Evolutionary conservation across 768 basidiomycete species (phyloP), one percentile per base, ranked within the genome.

Genomic region (Nevesoporus exiguus): DNA sequence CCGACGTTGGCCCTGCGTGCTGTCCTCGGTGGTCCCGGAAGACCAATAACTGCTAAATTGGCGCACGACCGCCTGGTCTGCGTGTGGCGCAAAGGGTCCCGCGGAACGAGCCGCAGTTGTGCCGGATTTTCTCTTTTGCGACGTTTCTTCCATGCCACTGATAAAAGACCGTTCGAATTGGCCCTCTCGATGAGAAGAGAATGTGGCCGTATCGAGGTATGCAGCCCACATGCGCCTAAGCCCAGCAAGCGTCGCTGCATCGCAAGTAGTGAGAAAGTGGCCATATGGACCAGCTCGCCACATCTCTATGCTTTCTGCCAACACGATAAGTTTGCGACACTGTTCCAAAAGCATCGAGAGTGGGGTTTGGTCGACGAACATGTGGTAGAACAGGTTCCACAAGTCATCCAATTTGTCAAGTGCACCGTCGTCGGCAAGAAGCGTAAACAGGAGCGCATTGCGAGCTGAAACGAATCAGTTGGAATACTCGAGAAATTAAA

Each of bases 311-410:
- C 33, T 58, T 17, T 60, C 44, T 19, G 63, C 57, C 22, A 69
- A 36, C 2, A 47, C 29, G 1, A 69, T 17, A 17, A 71, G 68
- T 39, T 61, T 71, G 6, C 45, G 54, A 40, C 69, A 69, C n/a
- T 69, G 68, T 3, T 51, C 46, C 27, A 54, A 37, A 13, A 67
- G 61, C 3, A 64, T 34, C 9, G 61, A 51, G 3, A 65, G 61
- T 6, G 63, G 47, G 2, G 7, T 21, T 10, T 57, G 36, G 47
- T 67, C 65, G 19, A 71, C 14, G 3, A 57, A 53, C 47, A 67
- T 52, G 54, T 65, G 61, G 57, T 65, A 71, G 39, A 69, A 63
- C 0, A 67, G 43, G 25, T 61, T 47, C 69, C 69, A 71, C n/a
- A 69, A 31, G 8, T 5, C 31, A 9, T 65, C 37, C 0, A 61